Percentiles rank a stretch among this genome's conserved stretches.
phyloP scores from a whole-genome alignment of 169 alveolate species.

The Plasmodium malariae region DNA sequence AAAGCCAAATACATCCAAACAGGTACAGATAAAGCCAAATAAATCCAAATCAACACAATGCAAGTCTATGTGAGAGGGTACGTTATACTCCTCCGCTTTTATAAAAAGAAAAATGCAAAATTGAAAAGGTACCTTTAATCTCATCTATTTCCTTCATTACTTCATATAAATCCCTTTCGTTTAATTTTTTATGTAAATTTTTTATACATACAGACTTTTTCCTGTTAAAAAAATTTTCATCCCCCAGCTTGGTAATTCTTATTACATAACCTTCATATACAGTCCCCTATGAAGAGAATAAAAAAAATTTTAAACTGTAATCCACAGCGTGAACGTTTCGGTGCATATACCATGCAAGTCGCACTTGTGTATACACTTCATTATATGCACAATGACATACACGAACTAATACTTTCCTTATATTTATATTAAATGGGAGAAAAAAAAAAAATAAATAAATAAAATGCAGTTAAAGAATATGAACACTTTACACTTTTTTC shows the following conservation, averaged over 20 bases:
- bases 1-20: too few relatives aligned
- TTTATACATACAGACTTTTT: slow-evolving; percentile 47
- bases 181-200: slow-evolving; percentile 20
- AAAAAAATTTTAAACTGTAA: background rate
- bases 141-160: slow-evolving; percentile 42
- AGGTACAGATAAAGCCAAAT: too few relatives aligned
- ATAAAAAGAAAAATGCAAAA: too few relatives aligned
- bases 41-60: too few relatives aligned
- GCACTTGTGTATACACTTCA: background rate
- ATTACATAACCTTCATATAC: slow-evolving; percentile 49
- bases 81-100: too few relatives aligned
- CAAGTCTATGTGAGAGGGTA: too few relatives aligned
- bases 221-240: background rate
- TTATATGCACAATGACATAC: background rate
- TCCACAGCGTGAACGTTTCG: background rate
- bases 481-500: slow-evolving; percentile 45
- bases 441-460: background rate
- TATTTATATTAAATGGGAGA: too few relatives aligned
- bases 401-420: too few relatives aligned
- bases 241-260: slow-evolving; percentile 42
- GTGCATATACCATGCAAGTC: too few relatives aligned
- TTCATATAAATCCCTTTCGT: slow-evolving; percentile 32
- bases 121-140: slow-evolving; percentile 33
- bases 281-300: slow-evolving; percentile 19
- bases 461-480: too few relatives aligned